Evolutionary conservation across 164 flowering plant species (phyloP).

Genomic region (Hamamelis virginiana): DNA sequence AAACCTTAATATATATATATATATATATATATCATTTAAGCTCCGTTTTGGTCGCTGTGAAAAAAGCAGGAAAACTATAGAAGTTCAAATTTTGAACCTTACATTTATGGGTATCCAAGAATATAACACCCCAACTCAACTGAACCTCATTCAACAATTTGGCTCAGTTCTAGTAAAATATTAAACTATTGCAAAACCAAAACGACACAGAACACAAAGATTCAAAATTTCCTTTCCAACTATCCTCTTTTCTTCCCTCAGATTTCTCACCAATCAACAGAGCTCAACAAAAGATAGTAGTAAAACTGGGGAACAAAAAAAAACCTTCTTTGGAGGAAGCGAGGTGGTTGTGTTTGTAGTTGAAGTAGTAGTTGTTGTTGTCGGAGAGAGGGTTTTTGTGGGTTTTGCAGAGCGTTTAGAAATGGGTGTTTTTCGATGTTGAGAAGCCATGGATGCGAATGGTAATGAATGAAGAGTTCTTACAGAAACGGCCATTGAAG

Average conservation of each 20-base stretch:
- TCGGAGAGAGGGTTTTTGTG: slow-evolving; percentile 11
- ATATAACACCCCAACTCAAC: no score
- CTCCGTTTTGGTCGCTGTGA: not conserved
- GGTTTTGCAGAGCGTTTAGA: slow-evolving; percentile 24
- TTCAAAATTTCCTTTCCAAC: not conserved
- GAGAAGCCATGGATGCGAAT: slow-evolving; percentile 20
- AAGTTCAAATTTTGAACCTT: no score
- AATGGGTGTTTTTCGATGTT: slow-evolving; percentile 15
- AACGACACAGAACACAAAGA: no score
- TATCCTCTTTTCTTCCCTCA: not conserved
- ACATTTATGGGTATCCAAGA: no score
- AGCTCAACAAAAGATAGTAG: not conserved
- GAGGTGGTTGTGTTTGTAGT: slow-evolving; percentile 5
- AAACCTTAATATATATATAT: no score
- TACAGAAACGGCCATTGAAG: slow-evolving; percentile 9
- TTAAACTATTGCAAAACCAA: no score
- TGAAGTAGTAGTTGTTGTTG: slow-evolving; percentile 1
- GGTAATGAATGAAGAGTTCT: slow-evolving; percentile 11
- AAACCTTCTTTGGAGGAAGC: slow-evolving; percentile 45
- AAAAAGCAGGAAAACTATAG: not conserved
- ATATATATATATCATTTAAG: no score
- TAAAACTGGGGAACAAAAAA: not conserved
- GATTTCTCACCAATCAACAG: not conserved
- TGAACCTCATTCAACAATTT: no score
- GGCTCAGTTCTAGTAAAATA: no score